Conservation (phyloP, 2,329 filamentous ascomycete species). For the Apiospora malaysiana region DNA sequence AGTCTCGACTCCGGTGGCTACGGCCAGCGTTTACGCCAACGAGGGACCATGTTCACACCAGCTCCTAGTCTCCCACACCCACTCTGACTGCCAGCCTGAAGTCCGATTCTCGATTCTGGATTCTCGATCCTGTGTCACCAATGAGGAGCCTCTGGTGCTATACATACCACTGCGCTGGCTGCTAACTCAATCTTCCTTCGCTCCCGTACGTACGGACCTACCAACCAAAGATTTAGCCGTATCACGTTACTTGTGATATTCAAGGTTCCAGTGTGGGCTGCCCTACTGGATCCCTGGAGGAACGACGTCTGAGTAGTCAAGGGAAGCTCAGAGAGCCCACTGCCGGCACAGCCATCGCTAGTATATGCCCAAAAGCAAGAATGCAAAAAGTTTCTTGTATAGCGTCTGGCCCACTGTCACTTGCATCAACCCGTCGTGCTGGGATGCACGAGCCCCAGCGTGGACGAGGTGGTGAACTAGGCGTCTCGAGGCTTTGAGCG, state of each 20-base stretch:
- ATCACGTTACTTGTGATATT: neutral
- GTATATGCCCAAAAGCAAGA: neutral
- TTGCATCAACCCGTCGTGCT: neutral
- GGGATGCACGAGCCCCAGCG: slow-evolving; percentile 6
- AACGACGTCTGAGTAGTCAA: too few species aligned
- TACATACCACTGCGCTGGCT: neutral
- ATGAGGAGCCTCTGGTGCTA: neutral
- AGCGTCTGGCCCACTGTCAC: neutral
- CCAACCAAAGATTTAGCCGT: neutral
- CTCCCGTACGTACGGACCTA: neutral
- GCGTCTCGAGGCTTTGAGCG: neutral
- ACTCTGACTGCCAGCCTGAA: neutral
- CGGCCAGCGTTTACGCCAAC: neutral
- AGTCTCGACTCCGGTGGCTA: neutral
- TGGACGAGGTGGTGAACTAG: neutral
- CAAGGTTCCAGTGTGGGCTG: neutral
- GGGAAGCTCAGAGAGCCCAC: too few species aligned
- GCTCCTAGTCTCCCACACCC: neutral
- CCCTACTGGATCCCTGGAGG: neutral
- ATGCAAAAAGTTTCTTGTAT: neutral
- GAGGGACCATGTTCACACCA: neutral
- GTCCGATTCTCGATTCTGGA: neutral
- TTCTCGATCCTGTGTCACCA: neutral
- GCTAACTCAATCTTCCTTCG: neutral
- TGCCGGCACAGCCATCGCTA: neutral